phyloP scores from a whole-genome alignment of 495 filamentous ascomycete species.

The Lasiosphaeria hispida region DNA sequence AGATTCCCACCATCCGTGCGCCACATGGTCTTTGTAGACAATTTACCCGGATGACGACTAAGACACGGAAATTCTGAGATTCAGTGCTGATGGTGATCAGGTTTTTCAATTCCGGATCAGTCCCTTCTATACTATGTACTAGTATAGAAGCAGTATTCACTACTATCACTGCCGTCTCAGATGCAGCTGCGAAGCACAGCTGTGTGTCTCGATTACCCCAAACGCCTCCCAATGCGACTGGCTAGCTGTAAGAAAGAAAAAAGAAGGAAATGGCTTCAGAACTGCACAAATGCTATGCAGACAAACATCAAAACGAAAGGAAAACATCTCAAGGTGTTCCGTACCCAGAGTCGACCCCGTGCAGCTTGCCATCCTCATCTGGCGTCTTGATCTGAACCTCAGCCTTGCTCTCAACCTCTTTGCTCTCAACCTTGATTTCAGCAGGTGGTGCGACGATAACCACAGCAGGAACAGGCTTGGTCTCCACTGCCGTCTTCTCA shows the following conservation, averaged over 20 bases:
- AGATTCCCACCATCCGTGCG: too few relatives aligned
- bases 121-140: too few relatives aligned
- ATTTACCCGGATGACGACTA: conserved; percentile 1
- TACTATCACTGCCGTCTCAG: too few relatives aligned
- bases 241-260: too few relatives aligned
- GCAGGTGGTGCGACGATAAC: conserved; percentile 4
- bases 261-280: too few relatives aligned
- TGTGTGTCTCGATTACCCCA: too few relatives aligned
- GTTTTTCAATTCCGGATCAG: not conserved
- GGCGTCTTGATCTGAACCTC: not conserved
- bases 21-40: too few relatives aligned
- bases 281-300: not conserved
- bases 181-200: too few relatives aligned
- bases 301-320: not conserved
- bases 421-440: conserved; percentile 7
- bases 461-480: not conserved
- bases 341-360: conserved; percentile 35
- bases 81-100: not conserved
- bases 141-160: too few relatives aligned
- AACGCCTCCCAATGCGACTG: too few relatives aligned
- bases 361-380: conserved; percentile 15
- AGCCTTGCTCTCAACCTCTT: not conserved
- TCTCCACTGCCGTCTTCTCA: not conserved
- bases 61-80: not conserved
- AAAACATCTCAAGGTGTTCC: conserved; percentile 17